These are phyloP conservation scores for Lactarius deliciosus DNA, from an alignment of 768 basidiomycete genomes.

Conservation along the genomic window DNA sequence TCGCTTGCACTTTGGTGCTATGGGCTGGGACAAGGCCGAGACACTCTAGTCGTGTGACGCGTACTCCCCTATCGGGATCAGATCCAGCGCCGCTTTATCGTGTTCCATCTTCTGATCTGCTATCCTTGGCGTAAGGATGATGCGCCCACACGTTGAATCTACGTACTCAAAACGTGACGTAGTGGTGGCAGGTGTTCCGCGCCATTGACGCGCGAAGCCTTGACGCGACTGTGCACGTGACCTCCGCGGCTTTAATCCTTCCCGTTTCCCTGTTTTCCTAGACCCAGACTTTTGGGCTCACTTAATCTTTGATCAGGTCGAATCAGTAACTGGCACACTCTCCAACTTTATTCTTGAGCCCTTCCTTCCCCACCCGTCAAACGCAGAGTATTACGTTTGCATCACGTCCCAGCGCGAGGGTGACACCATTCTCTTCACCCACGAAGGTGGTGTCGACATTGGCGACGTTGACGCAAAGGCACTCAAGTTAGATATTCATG, in stretches of 20 bases:
- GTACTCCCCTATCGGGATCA: background rate
- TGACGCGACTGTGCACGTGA: constrained; percentile 29
- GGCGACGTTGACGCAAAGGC: constrained; percentile 99
- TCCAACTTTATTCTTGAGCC: constrained; percentile 99
- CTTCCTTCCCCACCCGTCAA: constrained; percentile 93
- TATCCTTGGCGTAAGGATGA: constrained; percentile 13
- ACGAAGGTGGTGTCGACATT: constrained; percentile 98
- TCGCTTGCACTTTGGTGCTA: constrained; percentile 7
- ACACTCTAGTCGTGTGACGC: constrained; percentile 1
- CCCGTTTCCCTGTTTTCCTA: background rate
- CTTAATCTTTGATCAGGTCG: constrained; percentile 58
- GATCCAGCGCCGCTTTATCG: constrained; percentile 10
- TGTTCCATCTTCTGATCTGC: constrained; percentile 7
- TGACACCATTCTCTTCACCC: constrained; percentile 96
- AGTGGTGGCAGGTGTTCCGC: constrained; percentile 6
- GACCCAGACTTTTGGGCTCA: constrained; percentile 9
- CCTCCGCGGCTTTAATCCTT: constrained; percentile 14
- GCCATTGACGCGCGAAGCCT: constrained; percentile 2
- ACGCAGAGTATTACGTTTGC: constrained; percentile 98
- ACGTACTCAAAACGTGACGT: constrained; percentile 15
- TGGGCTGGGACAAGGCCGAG: constrained; percentile 20
- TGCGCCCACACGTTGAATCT: constrained; percentile 11
- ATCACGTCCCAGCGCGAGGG: constrained; percentile 94
- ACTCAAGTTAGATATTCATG: constrained; percentile 80
- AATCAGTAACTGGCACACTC: constrained; percentile 89